Percentiles rank a stretch among this genome's conserved stretches.
Evolutionary conservation across 306 rosid species (phyloP).

Genomic region (Inga oerstediana): DNA sequence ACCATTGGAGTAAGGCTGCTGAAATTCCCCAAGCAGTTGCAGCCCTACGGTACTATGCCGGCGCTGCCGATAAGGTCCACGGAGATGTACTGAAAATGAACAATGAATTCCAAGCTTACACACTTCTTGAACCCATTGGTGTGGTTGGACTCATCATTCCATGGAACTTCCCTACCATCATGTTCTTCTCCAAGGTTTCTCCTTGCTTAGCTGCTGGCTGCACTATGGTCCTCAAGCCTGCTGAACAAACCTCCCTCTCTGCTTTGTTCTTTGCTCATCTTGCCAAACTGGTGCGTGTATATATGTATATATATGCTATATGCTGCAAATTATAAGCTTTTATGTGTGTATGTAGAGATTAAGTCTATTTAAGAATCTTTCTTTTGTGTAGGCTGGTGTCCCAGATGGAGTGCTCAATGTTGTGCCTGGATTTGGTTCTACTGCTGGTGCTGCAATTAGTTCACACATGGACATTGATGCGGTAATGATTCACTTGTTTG

Average conservation of each 20-base stretch:
- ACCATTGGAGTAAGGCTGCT: constrained; percentile 40
- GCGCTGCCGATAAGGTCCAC: constrained; percentile 87
- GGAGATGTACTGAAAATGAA: constrained; percentile 62
- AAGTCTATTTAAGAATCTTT: neutral
- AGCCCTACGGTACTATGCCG: constrained; percentile 68
- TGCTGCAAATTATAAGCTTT: neutral
- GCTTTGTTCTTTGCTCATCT: constrained; percentile 82
- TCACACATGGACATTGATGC: constrained; percentile 84
- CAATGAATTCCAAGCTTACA: constrained; percentile 56
- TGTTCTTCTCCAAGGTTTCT: constrained; percentile 58
- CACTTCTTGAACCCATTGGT: constrained; percentile 75
- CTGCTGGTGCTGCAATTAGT: constrained; percentile 77
- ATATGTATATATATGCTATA: neutral
- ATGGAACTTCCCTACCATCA: constrained; percentile 72
- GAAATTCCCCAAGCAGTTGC: constrained; percentile 58
- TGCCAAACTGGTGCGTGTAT: constrained; percentile 60
- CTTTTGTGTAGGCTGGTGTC: constrained; percentile 68
- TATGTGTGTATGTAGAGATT: neutral
- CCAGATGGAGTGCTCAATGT: constrained; percentile 91
- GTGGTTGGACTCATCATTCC: constrained; percentile 88
- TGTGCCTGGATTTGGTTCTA: constrained; percentile 71
- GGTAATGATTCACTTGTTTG: neutral
- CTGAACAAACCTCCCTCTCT: constrained; percentile 85
- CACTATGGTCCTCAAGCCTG: constrained; percentile 82
- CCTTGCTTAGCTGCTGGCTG: constrained; percentile 93